Evolutionary conservation across 1,139 yeast species (phyloP).

Genomic region (Schizosaccharomyces versatilis): DNA sequence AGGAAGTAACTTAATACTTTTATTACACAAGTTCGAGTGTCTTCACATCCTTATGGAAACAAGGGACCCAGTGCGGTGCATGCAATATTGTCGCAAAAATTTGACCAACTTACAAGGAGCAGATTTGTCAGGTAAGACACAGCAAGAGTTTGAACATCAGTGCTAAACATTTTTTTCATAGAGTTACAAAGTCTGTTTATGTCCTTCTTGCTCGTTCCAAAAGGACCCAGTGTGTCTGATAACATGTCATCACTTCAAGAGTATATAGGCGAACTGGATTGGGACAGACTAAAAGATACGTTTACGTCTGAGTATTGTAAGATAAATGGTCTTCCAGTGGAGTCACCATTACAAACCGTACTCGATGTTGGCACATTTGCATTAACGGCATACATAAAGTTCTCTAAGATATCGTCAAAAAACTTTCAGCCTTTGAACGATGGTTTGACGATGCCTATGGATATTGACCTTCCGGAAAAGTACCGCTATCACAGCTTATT

Average conservation of each 20-base stretch:
- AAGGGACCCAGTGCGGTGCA: not conserved
- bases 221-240: constrained; percentile 25
- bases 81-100: not conserved
- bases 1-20: constrained; percentile 30
- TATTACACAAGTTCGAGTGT: constrained; percentile 41
- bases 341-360: constrained; percentile 48
- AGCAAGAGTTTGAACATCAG: too few species aligned
- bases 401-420: constrained; percentile 28
- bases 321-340: constrained; percentile 38
- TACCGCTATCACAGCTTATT: constrained; percentile 58
- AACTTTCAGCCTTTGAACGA: constrained; percentile 16
- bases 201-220: constrained; percentile 22
- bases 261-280: constrained; percentile 13
- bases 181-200: constrained; percentile 36
- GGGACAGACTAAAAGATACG: constrained; percentile 28
- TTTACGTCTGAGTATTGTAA: constrained; percentile 50
- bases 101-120: not conserved
- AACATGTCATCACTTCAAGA: constrained; percentile 7
- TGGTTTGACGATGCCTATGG: constrained; percentile 27
- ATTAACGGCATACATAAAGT: constrained; percentile 50
- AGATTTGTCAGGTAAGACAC: constrained; percentile 13
- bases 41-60: constrained; percentile 17
- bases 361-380: constrained; percentile 51
- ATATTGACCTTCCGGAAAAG: constrained; percentile 30
- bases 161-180: constrained; percentile 9